Evolutionary conservation across 768 basidiomycete species (phyloP).

Genomic region (Rickenella mellea): DNA sequence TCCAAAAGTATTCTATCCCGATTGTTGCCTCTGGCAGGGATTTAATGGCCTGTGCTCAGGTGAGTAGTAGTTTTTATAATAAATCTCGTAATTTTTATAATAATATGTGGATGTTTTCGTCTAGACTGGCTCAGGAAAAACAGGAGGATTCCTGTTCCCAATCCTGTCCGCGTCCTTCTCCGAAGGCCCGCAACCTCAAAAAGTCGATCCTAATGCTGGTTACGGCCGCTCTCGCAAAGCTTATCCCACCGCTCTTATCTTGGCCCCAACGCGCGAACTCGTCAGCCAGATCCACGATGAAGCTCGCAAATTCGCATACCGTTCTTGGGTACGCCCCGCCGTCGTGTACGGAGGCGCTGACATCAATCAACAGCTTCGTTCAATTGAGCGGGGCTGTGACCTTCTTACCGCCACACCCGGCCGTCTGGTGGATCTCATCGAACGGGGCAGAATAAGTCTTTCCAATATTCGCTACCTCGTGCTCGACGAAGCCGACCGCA

Average conservation of each 20-base stretch:
- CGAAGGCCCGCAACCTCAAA: slow-evolving; percentile 72
- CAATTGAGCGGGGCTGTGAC: slow-evolving; percentile 94
- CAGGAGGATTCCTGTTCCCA: slow-evolving; percentile 97
- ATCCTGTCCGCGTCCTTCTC: slow-evolving; percentile 91
- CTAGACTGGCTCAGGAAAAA: slow-evolving; percentile 99
- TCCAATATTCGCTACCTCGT: slow-evolving; percentile 97
- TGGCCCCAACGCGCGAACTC: slow-evolving; percentile 97
- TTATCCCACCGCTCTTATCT: slow-evolving; percentile 92
- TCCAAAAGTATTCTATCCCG: slow-evolving; percentile 99
- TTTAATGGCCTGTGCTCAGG: slow-evolving; percentile 93
- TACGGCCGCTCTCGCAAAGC: slow-evolving; percentile 78
- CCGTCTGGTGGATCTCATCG: slow-evolving; percentile 96
- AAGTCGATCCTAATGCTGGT: slow-evolving; percentile 31
- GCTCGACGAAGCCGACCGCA: slow-evolving; percentile 98
- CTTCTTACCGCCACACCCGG: slow-evolving; percentile 94
- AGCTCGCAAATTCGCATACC: slow-evolving; percentile 97
- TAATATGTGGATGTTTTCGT: slow-evolving; percentile 12
- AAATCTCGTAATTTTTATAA: neutral
- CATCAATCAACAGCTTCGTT: slow-evolving; percentile 89
- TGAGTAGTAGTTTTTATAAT: slow-evolving; percentile 20
- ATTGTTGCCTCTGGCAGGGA: slow-evolving; percentile 87
- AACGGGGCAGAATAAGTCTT: slow-evolving; percentile 93
- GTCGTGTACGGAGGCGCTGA: slow-evolving; percentile 99
- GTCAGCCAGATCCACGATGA: slow-evolving; percentile 99
- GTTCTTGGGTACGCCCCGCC: slow-evolving; percentile 98